phyloP scores from a whole-genome alignment of 1,284 basidiomycete species.

The Bondarzewia mesenterica region DNA sequence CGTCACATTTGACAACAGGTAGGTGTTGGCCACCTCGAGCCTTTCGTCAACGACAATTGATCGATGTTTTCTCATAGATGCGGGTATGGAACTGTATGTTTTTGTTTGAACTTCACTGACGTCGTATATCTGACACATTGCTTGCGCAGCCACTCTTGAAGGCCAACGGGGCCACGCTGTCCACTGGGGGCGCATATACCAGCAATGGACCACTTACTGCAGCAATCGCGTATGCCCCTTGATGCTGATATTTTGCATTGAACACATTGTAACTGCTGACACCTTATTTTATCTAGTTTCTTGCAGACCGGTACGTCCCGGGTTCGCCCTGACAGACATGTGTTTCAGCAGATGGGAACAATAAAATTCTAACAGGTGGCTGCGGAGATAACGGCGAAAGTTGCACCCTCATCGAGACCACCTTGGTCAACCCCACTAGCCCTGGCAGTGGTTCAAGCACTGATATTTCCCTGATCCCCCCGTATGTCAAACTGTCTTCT shows the following conservation, averaged over 20 bases:
- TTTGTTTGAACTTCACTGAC: neutral
- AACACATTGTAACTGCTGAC: neutral
- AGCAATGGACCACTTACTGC: neutral
- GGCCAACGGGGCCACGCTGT: neutral
- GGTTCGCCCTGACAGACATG: slow-evolving; percentile 2
- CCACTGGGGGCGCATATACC: neutral
- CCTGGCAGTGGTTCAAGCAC: slow-evolving; percentile 17
- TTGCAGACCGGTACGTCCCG: neutral
- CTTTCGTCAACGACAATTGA: neutral
- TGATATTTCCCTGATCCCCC: slow-evolving; percentile 19
- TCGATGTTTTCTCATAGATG: neutral
- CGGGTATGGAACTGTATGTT: neutral
- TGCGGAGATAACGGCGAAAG: slow-evolving; percentile 20
- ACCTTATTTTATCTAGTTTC: neutral
- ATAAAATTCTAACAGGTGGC: slow-evolving; percentile 16
- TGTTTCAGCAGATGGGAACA: slow-evolving; percentile 13
- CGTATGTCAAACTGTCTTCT: no score
- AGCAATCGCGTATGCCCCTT: neutral
- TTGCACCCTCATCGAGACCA: slow-evolving; percentile 19
- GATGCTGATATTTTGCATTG: no score
- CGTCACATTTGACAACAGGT: slow-evolving; percentile 17
- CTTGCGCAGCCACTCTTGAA: neutral
- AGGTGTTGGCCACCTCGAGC: slow-evolving; percentile 3
- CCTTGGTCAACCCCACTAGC: slow-evolving; percentile 17
- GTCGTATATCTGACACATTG: neutral